phyloP scores from a whole-genome alignment of 2,329 filamentous ascomycete species.

The Claviceps sp. region DNA sequence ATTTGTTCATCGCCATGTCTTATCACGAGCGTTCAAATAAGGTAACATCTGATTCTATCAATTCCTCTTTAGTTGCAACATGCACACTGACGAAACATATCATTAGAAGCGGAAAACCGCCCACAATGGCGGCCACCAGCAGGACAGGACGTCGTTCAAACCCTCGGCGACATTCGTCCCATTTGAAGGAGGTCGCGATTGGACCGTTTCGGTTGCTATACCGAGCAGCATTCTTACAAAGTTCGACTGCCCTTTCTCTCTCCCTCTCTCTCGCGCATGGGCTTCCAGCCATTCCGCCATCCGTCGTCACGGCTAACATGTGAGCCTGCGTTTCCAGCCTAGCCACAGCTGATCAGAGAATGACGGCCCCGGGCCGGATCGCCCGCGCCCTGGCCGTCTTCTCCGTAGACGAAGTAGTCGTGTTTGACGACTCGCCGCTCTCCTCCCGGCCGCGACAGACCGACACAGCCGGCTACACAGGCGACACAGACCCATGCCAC shows the following conservation, averaged over 20 bases:
- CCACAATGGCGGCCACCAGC: slow-evolving; percentile 21
- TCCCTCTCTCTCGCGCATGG: not conserved
- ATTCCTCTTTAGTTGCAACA: not conserved
- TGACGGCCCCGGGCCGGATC: slow-evolving; percentile 57
- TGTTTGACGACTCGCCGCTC: slow-evolving; percentile 58
- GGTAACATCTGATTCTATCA: slow-evolving; percentile 6
- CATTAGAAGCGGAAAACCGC: slow-evolving; percentile 37
- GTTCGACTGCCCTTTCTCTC: slow-evolving; percentile 26
- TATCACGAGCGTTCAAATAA: slow-evolving; percentile 20
- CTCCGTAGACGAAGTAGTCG: slow-evolving; percentile 68
- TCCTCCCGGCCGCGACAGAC: slow-evolving; percentile 31
- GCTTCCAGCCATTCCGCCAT: not conserved
- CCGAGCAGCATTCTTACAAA: slow-evolving; percentile 67
- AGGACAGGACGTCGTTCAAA: slow-evolving; percentile 38
- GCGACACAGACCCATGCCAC: slow-evolving; percentile 61
- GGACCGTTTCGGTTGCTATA: slow-evolving; percentile 66
- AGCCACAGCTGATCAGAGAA: slow-evolving; percentile 61
- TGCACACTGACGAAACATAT: not conserved
- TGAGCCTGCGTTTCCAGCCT: slow-evolving; percentile 32
- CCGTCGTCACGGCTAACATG: not conserved
- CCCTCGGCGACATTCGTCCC: slow-evolving; percentile 58
- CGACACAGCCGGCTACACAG: slow-evolving; percentile 46
- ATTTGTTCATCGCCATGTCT: slow-evolving; percentile 15
- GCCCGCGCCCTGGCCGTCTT: slow-evolving; percentile 74
- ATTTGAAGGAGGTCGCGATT: slow-evolving; percentile 44